Base-by-base conservation (phyloP, 148 eudicot genomes). In the Salicornia ramosissima region DNA sequence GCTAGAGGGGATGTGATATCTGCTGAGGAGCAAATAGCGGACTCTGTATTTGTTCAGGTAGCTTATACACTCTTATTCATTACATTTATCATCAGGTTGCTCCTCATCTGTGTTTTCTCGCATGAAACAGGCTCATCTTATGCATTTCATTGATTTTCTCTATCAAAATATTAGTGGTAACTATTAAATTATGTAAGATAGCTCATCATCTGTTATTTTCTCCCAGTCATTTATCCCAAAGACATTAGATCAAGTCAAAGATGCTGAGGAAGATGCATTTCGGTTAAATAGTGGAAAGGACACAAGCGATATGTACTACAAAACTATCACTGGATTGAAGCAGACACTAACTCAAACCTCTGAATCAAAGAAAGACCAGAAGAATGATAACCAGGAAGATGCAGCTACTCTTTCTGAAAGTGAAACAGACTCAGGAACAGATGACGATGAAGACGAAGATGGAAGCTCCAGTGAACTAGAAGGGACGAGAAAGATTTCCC, bases 1-100 rank as follows among this genome's bases (percentile, higher is more conserved):
- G 96, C 87, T 36, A 85, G 97, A 82, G 99, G 96, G 18, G 75
- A 87, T 56, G 79, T 51, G 78, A 76, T 86, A 40, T 83, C 97
- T 40, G 80, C 80, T 39, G 99, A 94, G 74, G 97, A 87, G 62
- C 88, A 89, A 86, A 91, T 94, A 66, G 91, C 91, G 45, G 97
- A 94, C 74, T 67, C 84, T 22, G 96, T 90, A 12, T 91, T 90
- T 80, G 78, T 86, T 67, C 97, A 90, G 99, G 99, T 94, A 74
- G 25, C 33, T n/a, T 63, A 36, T 54, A 33, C 34, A 26, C 42
- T 40, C 3, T 22, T 64, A 10, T 4, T 34, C 42, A 13, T 21
- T 3, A 39, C 26, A 25, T 45, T 8, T 22, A 10, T 36, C 40
- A 36, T 19, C 22, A 18, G 25, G 8, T 31, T 2, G 13, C 42